Evolutionary conservation across 2,329 filamentous ascomycete species (phyloP), one percentile per base, ranked within the genome.

Genomic region (Didymella keratinophila): DNA sequence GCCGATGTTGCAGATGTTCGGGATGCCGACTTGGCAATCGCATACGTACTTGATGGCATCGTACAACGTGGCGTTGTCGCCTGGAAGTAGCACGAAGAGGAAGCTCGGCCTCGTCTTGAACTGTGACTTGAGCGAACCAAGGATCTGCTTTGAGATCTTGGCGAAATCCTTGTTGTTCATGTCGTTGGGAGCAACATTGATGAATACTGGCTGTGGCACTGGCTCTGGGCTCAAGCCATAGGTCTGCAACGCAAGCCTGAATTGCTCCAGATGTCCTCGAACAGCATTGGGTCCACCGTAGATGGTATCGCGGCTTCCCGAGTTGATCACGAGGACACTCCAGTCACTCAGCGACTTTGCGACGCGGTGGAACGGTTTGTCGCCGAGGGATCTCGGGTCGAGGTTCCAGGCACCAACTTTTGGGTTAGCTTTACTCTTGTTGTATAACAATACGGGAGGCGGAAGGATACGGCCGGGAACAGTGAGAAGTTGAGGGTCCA

Each of bases 381-480:
- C 10, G 1, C 71, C 70, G 14, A 73, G 57, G 8, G 45, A n/a
- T 7, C 53, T 27, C 3, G 57, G 36, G 27, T 71, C 66, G 80
- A 94, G 84, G 67, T 93, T 92, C 91, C 91, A 95, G 1, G 82
- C 81, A 0, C 89, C 90, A n/a, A 78, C 76, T 1, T 54, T 61
- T 0, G 84, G 77, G 1, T 49, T 70, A 6, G 82, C 57, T 49
- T 65, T 56, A 16, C 52, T 62, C 16, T 41, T 61, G 20, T 71
- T 60, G 69, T 96, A 97, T 2, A 78, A 72, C 27, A 96, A 77
- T 0, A 63, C 68, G 0, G 92, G 92, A 0, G 85, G 70, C 0
- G 68, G 41, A 0, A 96, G 82, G 39, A 94, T 84, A 6, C 93
- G 87, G 1, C 86, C 93, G 0, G 82, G 81, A 0, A 97, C 90